Evolutionary conservation across 2,329 filamentous ascomycete genomes (phyloP).

Genomic region (Trichoderma semiorbis): DNA sequence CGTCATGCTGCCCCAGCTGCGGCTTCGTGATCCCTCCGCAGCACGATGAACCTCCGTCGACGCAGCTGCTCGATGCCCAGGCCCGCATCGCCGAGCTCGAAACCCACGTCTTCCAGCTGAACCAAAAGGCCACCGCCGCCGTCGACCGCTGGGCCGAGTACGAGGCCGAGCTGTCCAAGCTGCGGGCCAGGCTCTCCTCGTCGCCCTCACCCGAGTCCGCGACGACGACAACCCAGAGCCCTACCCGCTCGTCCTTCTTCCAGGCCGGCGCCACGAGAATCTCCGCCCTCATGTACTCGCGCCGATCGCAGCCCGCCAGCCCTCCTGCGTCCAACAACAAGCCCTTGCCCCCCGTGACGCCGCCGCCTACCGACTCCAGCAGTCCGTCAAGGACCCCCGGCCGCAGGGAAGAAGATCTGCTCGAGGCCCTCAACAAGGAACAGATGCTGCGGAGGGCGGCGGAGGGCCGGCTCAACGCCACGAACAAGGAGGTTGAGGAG

Average conservation of each 20-base stretch:
- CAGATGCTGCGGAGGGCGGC: slow-evolving; percentile 64
- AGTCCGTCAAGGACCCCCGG: slow-evolving; percentile 9
- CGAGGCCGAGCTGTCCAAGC: slow-evolving; percentile 68
- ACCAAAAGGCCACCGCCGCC: slow-evolving; percentile 64
- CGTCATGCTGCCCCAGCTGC: slow-evolving; percentile 49
- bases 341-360: slow-evolving; percentile 22
- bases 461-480: slow-evolving; percentile 63
- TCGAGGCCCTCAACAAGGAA: slow-evolving; percentile 63
- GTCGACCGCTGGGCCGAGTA: slow-evolving; percentile 71
- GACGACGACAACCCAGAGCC: slow-evolving; percentile 24
- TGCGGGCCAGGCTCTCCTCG: slow-evolving; percentile 43
- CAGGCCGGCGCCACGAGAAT: slow-evolving; percentile 43
- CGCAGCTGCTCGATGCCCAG: slow-evolving; percentile 52
- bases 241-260: slow-evolving; percentile 44
- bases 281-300: slow-evolving; percentile 44
- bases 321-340: slow-evolving; percentile 26
- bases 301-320: slow-evolving; percentile 38
- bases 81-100: slow-evolving; percentile 66
- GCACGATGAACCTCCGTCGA: slow-evolving; percentile 32
- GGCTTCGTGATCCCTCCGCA: slow-evolving; percentile 39
- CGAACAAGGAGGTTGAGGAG: slow-evolving; percentile 74
- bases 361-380: slow-evolving; percentile 21
- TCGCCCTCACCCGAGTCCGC: slow-evolving; percentile 23
- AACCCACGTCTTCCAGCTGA: slow-evolving; percentile 65
- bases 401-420: slow-evolving; percentile 48